Conservation (phyloP, 176 grass and related monocot genomes). For the Lolium multiflorum region DNA sequence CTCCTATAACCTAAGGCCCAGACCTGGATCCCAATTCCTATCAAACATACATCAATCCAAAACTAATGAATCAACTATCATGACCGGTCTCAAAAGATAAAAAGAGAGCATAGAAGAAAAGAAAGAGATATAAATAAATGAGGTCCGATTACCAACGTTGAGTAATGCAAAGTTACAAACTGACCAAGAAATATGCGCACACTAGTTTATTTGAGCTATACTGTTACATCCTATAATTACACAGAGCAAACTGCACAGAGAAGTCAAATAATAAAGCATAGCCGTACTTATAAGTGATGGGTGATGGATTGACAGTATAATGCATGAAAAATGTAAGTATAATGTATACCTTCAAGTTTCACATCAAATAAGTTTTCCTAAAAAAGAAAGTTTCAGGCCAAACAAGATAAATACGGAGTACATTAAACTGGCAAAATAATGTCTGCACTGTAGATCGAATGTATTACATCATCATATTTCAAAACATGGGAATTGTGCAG, state of each 20-base stretch:
- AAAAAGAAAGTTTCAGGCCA: neutral
- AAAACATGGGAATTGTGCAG: neutral
- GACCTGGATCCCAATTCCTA: too few species aligned
- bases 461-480: neutral
- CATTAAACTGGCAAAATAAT: conserved; percentile 12
- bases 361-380: neutral
- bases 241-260: conserved; percentile 4
- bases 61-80: conserved; percentile 4
- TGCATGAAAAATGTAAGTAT: neutral
- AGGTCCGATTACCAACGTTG: neutral
- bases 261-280: conserved; percentile 5
- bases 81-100: too few species aligned
- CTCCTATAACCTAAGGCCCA: too few species aligned
- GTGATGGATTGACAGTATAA: neutral
- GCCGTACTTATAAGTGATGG: conserved; percentile 2
- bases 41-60: neutral
- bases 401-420: neutral
- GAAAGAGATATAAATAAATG: neutral
- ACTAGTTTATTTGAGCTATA: neutral
- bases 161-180: neutral
- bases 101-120: neutral
- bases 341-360: conserved; percentile 19
- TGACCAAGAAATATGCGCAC: neutral
- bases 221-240: neutral
- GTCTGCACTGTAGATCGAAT: neutral